phyloP scores from a whole-genome alignment of 352 stramenopile genomes.

The Phytophthora brassicae region DNA sequence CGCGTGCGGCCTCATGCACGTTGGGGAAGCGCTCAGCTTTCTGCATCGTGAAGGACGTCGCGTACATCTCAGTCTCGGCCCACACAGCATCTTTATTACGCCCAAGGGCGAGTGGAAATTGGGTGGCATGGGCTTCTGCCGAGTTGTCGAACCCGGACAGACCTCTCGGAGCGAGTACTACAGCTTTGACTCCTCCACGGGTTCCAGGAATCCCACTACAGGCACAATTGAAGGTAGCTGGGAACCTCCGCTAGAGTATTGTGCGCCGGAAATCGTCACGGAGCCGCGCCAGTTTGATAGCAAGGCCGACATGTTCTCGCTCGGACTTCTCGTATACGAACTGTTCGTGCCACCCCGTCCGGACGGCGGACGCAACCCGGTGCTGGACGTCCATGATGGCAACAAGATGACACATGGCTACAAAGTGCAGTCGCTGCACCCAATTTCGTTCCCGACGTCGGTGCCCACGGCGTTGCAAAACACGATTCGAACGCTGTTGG shows the following conservation, averaged over 20 bases:
- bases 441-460: conserved; percentile 75
- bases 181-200: conserved; percentile 55
- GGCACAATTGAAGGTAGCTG: conserved; percentile 64
- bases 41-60: conserved; percentile 87
- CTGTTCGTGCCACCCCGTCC: conserved; percentile 79
- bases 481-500: conserved; percentile 78
- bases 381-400: conserved; percentile 81
- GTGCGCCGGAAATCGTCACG: conserved; percentile 81
- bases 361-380: conserved; percentile 77
- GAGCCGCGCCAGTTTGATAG: conserved; percentile 80
- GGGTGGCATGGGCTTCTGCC: conserved; percentile 88
- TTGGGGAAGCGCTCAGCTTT: conserved; percentile 90
- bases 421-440: conserved; percentile 88
- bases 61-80: conserved; percentile 84
- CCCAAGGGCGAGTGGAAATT: conserved; percentile 92
- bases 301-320: conserved; percentile 86
- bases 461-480: conserved; percentile 84
- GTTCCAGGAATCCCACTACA: conserved; percentile 51
- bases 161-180: conserved; percentile 87
- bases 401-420: conserved; percentile 90
- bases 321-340: conserved; percentile 85
- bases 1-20: conserved; percentile 85
- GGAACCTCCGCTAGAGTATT: conserved; percentile 87
- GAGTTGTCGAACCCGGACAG: conserved; percentile 79
- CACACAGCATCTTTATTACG: conserved; percentile 91